Percentiles rank a stretch among this genome's conserved stretches.
phyloP scores from a whole-genome alignment of 2,329 filamentous ascomycete genomes.

The Botrytis galanthina region DNA sequence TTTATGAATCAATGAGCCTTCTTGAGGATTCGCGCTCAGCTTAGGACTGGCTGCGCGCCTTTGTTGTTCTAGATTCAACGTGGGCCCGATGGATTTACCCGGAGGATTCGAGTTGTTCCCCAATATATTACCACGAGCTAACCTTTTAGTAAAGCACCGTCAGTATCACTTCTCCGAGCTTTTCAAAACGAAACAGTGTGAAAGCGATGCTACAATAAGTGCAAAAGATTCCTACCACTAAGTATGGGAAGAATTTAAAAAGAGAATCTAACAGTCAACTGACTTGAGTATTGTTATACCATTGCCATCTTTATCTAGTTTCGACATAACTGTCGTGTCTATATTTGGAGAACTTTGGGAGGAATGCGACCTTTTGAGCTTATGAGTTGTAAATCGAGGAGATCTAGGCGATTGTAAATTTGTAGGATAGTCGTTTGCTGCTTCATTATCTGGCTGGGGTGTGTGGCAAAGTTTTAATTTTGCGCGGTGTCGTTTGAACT shows the following conservation, averaged over 20 bases:
- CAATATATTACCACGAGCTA: constrained; percentile 12
- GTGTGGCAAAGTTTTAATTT: constrained; percentile 37
- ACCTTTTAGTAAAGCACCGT: background rate
- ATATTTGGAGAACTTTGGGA: constrained; percentile 38
- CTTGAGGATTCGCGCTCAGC: constrained; percentile 41
- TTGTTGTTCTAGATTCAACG: background rate
- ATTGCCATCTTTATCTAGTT: constrained; percentile 25
- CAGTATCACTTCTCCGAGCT: background rate
- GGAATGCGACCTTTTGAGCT: constrained; percentile 44
- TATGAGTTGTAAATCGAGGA: constrained; percentile 53
- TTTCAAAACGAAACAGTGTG: background rate
- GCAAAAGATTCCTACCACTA: too few relatives aligned
- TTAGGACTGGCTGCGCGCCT: constrained; percentile 1
- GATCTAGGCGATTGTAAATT: constrained; percentile 40
- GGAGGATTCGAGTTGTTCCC: constrained; percentile 52
- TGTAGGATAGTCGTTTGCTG: constrained; percentile 25
- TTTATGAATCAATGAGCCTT: constrained; percentile 56
- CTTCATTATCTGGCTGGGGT: constrained; percentile 40
- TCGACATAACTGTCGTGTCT: constrained; percentile 20
- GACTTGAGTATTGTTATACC: constrained; percentile 54
- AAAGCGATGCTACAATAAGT: background rate
- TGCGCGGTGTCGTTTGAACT: constrained; percentile 33
- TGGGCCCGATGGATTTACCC: constrained; percentile 34
- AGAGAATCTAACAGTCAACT: constrained; percentile 40
- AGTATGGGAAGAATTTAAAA: background rate